Base-by-base conservation (phyloP, 2,329 filamentous ascomycete genomes). In the Harringtonia lauricola region DNA sequence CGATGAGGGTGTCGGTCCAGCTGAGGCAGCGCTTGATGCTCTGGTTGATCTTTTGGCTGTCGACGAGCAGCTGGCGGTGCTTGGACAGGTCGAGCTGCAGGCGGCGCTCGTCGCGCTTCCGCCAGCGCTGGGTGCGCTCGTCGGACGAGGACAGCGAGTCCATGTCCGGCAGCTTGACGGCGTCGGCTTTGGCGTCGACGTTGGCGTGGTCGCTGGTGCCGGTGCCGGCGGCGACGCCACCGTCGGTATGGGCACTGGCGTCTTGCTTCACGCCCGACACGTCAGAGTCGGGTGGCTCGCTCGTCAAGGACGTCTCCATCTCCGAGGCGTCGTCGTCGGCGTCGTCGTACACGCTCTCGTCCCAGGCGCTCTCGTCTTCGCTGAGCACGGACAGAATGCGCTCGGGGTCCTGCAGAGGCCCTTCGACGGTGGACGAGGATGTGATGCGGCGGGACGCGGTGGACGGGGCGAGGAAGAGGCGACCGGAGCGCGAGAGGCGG, bases 41-140 rank as follows among this genome's bases (percentile, higher is more conserved):
- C 59, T 94, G 86, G 58, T 95, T 96, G 70, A 96, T 88, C 65
- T 88, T 94, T 57, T 95, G 88, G 52, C 84, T 92, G 59, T 95
- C 89, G 33, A 88, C 69, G 9, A 98, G 74, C 1, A 96, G 69
- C 56, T 95, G 83, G 52, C 88, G 86, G 59, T 98, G 92, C 57
- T 89, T 90, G 4, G 81, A 75, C 1, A 98, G 71, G 60, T 98
- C 92, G 5, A 88, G 71, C 53, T 83, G 77, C n/a, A 96, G 69
- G 26, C 86, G 78, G 52, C 82, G 82, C 58, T 95, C 87, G 51
- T 96, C 90, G 42, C 76, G 75, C 39, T 77, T 73, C 21, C 45
- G 49, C 21, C 46, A 31, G n/a, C 60, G 58, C 49, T 64, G 57
- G 31, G 63, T 65, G 24, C 64, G 28, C 24, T n/a, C n/a, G 30